phyloP scores from a whole-genome alignment of 768 basidiomycete species.

The Ramaria sp. region DNA sequence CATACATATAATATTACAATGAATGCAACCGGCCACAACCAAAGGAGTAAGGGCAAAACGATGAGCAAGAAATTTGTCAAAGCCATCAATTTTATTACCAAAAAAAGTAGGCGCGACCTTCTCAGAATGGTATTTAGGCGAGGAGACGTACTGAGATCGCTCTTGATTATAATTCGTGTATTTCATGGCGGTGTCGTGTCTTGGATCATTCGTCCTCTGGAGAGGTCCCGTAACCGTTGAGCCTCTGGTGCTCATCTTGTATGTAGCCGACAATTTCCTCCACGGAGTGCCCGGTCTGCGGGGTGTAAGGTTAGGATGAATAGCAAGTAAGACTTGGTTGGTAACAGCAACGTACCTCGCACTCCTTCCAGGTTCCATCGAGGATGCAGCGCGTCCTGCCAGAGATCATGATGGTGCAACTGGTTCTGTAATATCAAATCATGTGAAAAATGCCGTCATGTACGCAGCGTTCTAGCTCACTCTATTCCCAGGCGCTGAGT shows the following conservation, averaged over 20 bases:
- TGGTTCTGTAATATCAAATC: constrained; percentile 40
- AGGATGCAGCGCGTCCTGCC: constrained; percentile 59
- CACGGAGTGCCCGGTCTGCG: constrained; percentile 61
- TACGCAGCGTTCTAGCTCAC: constrained; percentile 27
- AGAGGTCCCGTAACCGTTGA: constrained; percentile 34
- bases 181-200: not conserved
- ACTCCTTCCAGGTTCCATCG: constrained; percentile 70
- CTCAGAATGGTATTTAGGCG: too few species aligned
- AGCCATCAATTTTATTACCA: too few species aligned
- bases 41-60: not conserved
- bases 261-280: constrained; percentile 73
- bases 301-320: not conserved
- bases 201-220: not conserved
- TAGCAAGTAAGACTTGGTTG: not conserved
- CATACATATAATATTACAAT: not conserved
- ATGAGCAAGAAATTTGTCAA: not conserved
- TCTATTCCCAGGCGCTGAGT: constrained; percentile 39
- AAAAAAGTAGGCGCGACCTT: too few species aligned
- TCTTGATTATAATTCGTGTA: too few species aligned
- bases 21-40: not conserved
- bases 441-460: not conserved
- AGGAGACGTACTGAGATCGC: too few species aligned
- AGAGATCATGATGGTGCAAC: constrained; percentile 80
- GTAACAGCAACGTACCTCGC: constrained; percentile 43
- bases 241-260: constrained; percentile 54